A percentile compares a stretch with the other conserved stretches of the same genome.
These are phyloP conservation scores for Ormosia semicastrata DNA, from an alignment of 306 rosid genomes.

Conservation along the genomic window DNA sequence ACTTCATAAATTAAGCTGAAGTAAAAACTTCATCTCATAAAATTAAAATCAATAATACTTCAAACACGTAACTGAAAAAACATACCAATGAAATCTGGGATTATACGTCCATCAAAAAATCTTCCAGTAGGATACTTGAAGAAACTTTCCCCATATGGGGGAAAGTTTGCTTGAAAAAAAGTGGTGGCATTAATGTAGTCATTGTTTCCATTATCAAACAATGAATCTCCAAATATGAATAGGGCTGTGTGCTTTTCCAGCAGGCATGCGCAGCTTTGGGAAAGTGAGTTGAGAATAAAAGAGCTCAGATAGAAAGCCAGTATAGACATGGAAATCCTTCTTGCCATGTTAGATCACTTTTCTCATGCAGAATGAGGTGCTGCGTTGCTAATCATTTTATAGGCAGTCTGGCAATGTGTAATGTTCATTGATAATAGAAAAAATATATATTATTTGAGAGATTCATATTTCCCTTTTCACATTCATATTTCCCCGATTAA, in stretches of 20 bases:
- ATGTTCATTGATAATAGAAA: no score
- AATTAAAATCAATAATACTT: background rate
- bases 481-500: no score
- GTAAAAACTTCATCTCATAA: background rate
- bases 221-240: constrained; percentile 64
- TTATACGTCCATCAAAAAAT: constrained; percentile 42
- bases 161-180: constrained; percentile 9
- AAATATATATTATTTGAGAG: no score
- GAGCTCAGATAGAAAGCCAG: background rate
- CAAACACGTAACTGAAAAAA: background rate
- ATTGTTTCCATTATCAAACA: constrained; percentile 62
- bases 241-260: constrained; percentile 7
- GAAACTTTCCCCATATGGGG: constrained; percentile 50
- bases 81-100: constrained; percentile 51
- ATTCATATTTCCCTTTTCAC: no score
- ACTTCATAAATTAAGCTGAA: background rate
- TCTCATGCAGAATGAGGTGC: background rate
- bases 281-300: background rate
- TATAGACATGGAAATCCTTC: background rate
- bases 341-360: background rate
- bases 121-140: constrained; percentile 50
- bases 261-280: background rate
- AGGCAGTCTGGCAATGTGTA: background rate
- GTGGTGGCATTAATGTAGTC: constrained; percentile 41
- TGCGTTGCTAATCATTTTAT: no score